These are phyloP conservation scores for Melanomma pulvis-pyrius DNA, from an alignment of 495 filamentous ascomycete species.

Conservation along the genomic window DNA sequence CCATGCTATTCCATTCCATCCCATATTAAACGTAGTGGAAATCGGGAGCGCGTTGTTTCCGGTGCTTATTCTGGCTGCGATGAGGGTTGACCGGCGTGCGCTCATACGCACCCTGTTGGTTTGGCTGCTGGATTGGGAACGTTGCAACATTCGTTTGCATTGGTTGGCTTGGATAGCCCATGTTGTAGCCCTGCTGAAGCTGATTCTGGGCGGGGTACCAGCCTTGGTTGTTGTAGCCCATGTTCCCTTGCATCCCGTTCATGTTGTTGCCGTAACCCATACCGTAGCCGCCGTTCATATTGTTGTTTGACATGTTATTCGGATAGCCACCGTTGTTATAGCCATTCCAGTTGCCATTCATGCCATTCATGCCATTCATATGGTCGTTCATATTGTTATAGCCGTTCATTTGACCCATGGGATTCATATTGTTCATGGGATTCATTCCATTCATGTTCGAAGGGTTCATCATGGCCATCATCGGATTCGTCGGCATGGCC, in stretches of 20 bases:
- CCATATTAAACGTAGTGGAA: conserved; percentile 54
- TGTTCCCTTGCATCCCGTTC: conserved; percentile 1
- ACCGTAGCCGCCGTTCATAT: conserved; percentile 42
- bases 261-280: background rate
- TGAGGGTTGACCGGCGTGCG: conserved; percentile 95
- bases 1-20: too few species aligned
- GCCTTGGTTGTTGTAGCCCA: conserved; percentile 4
- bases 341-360: conserved; percentile 40
- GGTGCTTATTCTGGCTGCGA: conserved; percentile 77
- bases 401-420: conserved; percentile 51
- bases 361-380: background rate
- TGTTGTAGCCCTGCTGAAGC: conserved; percentile 9
- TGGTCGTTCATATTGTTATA: conserved; percentile 42
- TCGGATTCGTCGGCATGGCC: conserved; percentile 46
- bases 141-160: conserved; percentile 24
- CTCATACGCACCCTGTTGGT: conserved; percentile 91
- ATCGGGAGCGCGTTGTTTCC: conserved; percentile 80
- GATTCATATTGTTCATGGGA: conserved; percentile 49
- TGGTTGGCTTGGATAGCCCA: conserved; percentile 34
- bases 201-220: background rate
- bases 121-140: conserved; percentile 70
- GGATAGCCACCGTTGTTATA: conserved; percentile 23
- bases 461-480: conserved; percentile 50
- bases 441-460: conserved; percentile 45
- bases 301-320: conserved; percentile 38